phyloP scores from a whole-genome alignment of 2,329 filamentous ascomycete species.

The Neonectria ditissima region DNA sequence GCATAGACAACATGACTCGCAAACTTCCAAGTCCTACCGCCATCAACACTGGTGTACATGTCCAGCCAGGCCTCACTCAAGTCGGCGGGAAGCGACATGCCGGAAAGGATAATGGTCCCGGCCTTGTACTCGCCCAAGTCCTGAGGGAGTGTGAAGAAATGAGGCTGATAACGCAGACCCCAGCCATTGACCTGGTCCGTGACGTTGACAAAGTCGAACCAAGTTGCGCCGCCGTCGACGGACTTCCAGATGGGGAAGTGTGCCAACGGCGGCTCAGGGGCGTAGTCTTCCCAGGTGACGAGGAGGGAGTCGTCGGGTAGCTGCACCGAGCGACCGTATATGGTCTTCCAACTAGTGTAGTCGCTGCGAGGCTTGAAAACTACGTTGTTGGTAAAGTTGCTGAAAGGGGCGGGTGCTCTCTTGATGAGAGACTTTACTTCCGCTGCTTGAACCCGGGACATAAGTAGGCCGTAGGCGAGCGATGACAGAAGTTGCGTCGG shows the following conservation, averaged over 20 bases:
- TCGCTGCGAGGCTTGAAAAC: background rate
- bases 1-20: slow-evolving; percentile 27
- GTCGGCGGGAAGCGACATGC: slow-evolving; percentile 3
- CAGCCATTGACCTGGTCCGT: slow-evolving; percentile 72
- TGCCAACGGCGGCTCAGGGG: background rate
- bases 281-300: background rate
- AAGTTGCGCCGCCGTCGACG: slow-evolving; percentile 65
- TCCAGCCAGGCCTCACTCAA: slow-evolving; percentile 29
- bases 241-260: slow-evolving; percentile 47
- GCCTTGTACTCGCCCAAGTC: slow-evolving; percentile 66
- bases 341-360: background rate
- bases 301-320: background rate
- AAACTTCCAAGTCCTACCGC: slow-evolving; percentile 27
- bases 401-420: background rate
- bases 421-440: background rate
- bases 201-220: slow-evolving; percentile 71
- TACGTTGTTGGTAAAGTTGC: background rate
- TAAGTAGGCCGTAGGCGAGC: background rate
- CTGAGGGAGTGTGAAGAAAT: slow-evolving; percentile 71
- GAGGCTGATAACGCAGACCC: slow-evolving; percentile 77
- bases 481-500: background rate
- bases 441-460: background rate
- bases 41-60: slow-evolving; percentile 24
- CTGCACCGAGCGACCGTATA: background rate
- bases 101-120: slow-evolving; percentile 31